Conservation (phyloP, 2,329 filamentous ascomycete genomes). For the Bipolaris oryzae region DNA sequence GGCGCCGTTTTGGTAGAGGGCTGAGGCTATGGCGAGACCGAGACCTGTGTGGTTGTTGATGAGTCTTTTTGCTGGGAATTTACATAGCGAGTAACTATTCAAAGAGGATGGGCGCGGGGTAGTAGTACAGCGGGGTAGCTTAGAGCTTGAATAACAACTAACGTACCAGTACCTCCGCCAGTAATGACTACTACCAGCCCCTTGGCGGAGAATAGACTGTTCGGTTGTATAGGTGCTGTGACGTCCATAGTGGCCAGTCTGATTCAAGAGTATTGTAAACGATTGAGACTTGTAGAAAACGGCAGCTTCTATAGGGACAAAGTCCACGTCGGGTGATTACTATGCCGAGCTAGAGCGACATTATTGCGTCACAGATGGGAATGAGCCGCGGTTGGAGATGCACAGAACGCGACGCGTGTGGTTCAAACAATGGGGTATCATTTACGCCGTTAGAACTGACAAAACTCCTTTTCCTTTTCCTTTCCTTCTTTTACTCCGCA, state of each 20-base stretch:
- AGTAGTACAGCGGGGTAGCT: slow-evolving; percentile 41
- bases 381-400: slow-evolving; percentile 5
- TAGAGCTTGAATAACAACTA: slow-evolving; percentile 18
- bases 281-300: neutral
- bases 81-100: neutral
- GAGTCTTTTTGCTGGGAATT: slow-evolving; percentile 4
- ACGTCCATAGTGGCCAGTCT: slow-evolving; percentile 42
- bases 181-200: slow-evolving; percentile 51
- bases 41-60: slow-evolving; percentile 37
- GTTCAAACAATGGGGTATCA: slow-evolving; percentile 23
- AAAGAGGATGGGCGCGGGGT: slow-evolving; percentile 19
- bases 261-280: neutral
- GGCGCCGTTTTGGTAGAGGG: slow-evolving; percentile 51
- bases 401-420: neutral
- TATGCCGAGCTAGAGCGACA: slow-evolving; percentile 8
- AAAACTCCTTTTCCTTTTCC: slow-evolving; percentile 2
- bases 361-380: slow-evolving; percentile 22
- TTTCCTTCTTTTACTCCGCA: neutral
- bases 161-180: slow-evolving; percentile 51
- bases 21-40: slow-evolving; percentile 49
- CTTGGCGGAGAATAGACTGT: slow-evolving; percentile 49
- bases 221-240: slow-evolving; percentile 39
- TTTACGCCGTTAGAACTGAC: slow-evolving; percentile 9
- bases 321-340: slow-evolving; percentile 15
- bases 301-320: slow-evolving; percentile 3